These are phyloP conservation scores for Aspergillus cavernicola DNA, from an alignment of 495 filamentous ascomycete species.

Conservation along the genomic window DNA sequence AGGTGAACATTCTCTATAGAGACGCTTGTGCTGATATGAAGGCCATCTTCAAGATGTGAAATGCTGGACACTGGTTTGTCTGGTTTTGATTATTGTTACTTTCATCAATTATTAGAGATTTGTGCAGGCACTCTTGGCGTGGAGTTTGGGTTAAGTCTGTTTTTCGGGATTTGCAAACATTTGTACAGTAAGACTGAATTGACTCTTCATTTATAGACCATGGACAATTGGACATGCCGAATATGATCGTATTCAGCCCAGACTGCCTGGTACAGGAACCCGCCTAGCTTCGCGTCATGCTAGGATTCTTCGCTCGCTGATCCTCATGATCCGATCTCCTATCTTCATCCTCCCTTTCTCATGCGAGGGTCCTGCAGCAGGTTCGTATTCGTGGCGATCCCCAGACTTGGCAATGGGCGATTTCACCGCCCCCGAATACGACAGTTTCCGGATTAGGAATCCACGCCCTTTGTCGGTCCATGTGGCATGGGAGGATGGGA, in stretches of 20 bases:
- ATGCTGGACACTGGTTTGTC: background rate
- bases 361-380: background rate
- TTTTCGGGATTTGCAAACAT: background rate
- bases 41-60: constrained; percentile 32
- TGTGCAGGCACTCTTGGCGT: constrained; percentile 5
- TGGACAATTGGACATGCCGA: background rate
- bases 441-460: constrained; percentile 5
- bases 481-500: too few relatives aligned
- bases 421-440: constrained; percentile 10
- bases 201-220: too few relatives aligned
- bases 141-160: background rate
- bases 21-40: constrained; percentile 46
- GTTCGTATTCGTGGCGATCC: background rate
- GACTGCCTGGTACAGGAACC: too few relatives aligned
- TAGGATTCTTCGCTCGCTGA: too few relatives aligned
- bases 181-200: background rate
- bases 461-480: background rate
- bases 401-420: background rate
- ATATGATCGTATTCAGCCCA: background rate
- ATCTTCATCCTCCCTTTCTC: background rate
- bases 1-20: constrained; percentile 38
- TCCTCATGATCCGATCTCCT: too few relatives aligned
- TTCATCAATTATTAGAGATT: background rate
- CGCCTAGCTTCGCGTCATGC: too few relatives aligned
- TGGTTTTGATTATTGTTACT: background rate